phyloP scores from a whole-genome alignment of 768 basidiomycete species.

The Mycena amicta region DNA sequence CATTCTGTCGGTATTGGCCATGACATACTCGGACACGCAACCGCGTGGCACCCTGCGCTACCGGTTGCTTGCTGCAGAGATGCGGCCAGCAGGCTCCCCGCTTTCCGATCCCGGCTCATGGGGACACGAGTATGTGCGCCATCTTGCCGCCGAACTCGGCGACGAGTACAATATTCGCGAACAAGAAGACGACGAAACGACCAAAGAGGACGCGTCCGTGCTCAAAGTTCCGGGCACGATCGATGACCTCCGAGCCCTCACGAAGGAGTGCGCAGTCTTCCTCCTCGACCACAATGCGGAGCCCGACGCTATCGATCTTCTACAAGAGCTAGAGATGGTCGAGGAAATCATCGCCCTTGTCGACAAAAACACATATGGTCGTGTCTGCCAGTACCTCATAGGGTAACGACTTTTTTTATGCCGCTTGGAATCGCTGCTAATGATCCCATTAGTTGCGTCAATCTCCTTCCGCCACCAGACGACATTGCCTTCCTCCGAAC shows the following conservation, averaged over 20 bases:
- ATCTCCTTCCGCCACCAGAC: conserved; percentile 89
- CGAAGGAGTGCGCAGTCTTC: conserved; percentile 84
- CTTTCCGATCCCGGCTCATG: conserved; percentile 91
- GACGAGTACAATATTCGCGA: conserved; percentile 85
- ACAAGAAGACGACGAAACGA: conserved; percentile 41
- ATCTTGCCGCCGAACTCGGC: conserved; percentile 93
- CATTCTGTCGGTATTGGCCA: conserved; percentile 95
- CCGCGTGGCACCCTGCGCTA: conserved; percentile 95
- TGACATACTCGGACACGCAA: conserved; percentile 99
- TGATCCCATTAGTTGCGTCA: conserved; percentile 67
- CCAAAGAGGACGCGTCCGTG: neutral
- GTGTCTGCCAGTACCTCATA: conserved; percentile 95
- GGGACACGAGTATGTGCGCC: conserved; percentile 99
- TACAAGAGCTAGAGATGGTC: conserved; percentile 91
- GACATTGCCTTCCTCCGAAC: conserved; percentile 87
- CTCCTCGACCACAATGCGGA: conserved; percentile 92
- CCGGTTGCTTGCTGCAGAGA: conserved; percentile 78
- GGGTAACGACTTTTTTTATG: conserved; percentile 56
- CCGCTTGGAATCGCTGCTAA: neutral
- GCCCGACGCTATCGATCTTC: conserved; percentile 93
- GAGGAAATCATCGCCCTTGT: conserved; percentile 75
- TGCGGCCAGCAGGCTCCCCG: conserved; percentile 64
- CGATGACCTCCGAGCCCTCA: conserved; percentile 77
- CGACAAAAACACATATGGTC: conserved; percentile 81
- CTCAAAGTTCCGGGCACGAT: conserved; percentile 1